A percentile compares a stretch with the other conserved stretches of the same genome.
Evolutionary conservation across 306 rosid genomes (phyloP).

Genomic region (Trichosanthes truncata): DNA sequence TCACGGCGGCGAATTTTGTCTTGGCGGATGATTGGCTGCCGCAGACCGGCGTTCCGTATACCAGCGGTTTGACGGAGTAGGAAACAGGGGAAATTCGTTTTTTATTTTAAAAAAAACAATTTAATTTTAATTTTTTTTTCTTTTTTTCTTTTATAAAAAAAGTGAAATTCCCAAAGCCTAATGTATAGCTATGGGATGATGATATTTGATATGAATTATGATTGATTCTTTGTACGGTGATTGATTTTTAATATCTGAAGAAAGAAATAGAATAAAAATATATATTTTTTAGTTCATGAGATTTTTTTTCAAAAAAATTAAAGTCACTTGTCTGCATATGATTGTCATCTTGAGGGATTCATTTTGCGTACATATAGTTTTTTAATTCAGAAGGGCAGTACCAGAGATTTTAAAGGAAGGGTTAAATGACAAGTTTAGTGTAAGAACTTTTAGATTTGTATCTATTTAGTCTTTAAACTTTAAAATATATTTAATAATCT

Average conservation of each 20-base stretch:
- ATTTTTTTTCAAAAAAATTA: background rate
- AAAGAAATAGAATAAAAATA: background rate
- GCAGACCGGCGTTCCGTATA: constrained; percentile 54
- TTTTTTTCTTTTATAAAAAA: background rate
- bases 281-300: background rate
- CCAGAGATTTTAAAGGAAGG: too few species aligned
- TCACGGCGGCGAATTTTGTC: constrained; percentile 46
- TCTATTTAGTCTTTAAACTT: too few species aligned
- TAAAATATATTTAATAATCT: too few species aligned
- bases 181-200: background rate
- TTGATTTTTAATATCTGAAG: background rate
- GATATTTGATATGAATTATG: background rate
- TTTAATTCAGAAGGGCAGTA: too few species aligned
- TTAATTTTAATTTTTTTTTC: background rate
- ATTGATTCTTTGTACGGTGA: constrained; percentile 4
- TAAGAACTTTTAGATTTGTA: too few species aligned
- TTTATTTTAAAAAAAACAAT: background rate
- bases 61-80: constrained; percentile 22
- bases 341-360: background rate
- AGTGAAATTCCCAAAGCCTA: background rate
- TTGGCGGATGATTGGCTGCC: constrained; percentile 60
- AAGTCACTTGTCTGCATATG: background rate
- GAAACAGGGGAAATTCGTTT: background rate
- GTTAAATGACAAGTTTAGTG: too few species aligned
- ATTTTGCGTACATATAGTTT: too few species aligned